A percentile compares a stretch with the other conserved stretches of the same genome.
Evolutionary conservation across 805 yeast species (phyloP).

Genomic region (Cyberlindnera mrakii): DNA sequence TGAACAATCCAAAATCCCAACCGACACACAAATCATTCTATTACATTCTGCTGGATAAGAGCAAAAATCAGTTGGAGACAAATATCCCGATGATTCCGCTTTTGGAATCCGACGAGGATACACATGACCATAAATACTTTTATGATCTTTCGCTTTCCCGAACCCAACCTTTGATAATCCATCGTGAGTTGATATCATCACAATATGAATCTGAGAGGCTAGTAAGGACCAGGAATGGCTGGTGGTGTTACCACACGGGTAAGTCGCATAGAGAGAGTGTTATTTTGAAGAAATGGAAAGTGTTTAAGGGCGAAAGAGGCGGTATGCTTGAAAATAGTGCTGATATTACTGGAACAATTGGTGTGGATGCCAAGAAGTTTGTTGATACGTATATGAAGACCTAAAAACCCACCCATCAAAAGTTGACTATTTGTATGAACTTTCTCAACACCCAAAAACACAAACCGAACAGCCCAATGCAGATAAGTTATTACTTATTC

Average conservation of each 20-base stretch:
- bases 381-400: constrained; percentile 10
- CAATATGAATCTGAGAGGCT: constrained; percentile 13
- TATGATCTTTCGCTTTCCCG: constrained; percentile 10
- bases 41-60: constrained; percentile 10
- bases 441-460: too few species aligned
- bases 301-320: constrained; percentile 2
- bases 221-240: constrained; percentile 15
- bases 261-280: constrained; percentile 5
- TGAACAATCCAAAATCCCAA: not conserved
- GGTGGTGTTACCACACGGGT: constrained; percentile 20
- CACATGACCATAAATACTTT: constrained; percentile 6
- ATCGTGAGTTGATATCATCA: constrained; percentile 13
- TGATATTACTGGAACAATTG: constrained; percentile 15
- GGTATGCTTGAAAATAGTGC: constrained; percentile 16
- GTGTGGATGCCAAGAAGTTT: constrained; percentile 19
- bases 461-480: too few species aligned
- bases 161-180: constrained; percentile 11
- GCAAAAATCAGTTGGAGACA: constrained; percentile 6
- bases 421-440: not conserved
- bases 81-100: constrained; percentile 14
- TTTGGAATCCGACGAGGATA: constrained; percentile 9
- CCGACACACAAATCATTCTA: constrained; percentile 7
- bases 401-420: not conserved
- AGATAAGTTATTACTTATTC: not conserved
- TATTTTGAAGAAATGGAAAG: constrained; percentile 16